Percentiles rank a stretch among this genome's conserved stretches.
phyloP scores from a whole-genome alignment of 164 flowering plant species.

The Santalum album region DNA sequence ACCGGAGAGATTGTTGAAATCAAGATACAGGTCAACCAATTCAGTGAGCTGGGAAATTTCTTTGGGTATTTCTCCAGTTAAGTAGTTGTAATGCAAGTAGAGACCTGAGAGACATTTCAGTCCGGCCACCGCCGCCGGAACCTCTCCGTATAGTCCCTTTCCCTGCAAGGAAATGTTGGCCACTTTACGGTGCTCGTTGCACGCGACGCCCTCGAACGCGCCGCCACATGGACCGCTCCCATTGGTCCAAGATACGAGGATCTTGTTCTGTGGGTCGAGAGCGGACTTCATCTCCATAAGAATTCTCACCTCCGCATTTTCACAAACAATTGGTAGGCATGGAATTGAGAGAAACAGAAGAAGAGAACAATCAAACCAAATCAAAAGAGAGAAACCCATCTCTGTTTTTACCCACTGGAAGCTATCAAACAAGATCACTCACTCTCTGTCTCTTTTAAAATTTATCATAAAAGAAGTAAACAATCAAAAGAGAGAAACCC shows the following conservation, averaged over 20 bases:
- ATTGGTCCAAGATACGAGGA: conserved; percentile 37
- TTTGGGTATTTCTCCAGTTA: conserved; percentile 46
- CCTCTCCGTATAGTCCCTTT: conserved; percentile 41
- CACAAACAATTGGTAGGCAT: background rate
- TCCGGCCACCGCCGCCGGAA: conserved; percentile 44
- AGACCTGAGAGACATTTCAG: conserved; percentile 52
- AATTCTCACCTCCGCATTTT: conserved; percentile 46
- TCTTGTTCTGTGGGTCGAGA: conserved; percentile 47
- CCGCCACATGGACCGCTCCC: conserved; percentile 50
- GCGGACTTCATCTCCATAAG: conserved; percentile 50
- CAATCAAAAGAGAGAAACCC: too few species aligned
- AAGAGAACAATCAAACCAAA: background rate
- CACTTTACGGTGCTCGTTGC: conserved; percentile 55
- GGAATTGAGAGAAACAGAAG: background rate
- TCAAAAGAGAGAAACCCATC: background rate
- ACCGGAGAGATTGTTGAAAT: conserved; percentile 50
- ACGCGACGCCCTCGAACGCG: conserved; percentile 45
- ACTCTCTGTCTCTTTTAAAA: background rate
- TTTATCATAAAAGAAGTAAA: too few species aligned
- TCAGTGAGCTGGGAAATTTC: conserved; percentile 43
- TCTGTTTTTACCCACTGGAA: background rate
- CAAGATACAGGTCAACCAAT: conserved; percentile 56
- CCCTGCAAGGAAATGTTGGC: conserved; percentile 55
- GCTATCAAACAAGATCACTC: background rate
- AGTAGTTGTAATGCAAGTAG: conserved; percentile 57